Evolutionary conservation across 768 basidiomycete genomes (phyloP), one percentile per base, ranked within the genome.

Genomic region (Glaciozyma martinii): DNA sequence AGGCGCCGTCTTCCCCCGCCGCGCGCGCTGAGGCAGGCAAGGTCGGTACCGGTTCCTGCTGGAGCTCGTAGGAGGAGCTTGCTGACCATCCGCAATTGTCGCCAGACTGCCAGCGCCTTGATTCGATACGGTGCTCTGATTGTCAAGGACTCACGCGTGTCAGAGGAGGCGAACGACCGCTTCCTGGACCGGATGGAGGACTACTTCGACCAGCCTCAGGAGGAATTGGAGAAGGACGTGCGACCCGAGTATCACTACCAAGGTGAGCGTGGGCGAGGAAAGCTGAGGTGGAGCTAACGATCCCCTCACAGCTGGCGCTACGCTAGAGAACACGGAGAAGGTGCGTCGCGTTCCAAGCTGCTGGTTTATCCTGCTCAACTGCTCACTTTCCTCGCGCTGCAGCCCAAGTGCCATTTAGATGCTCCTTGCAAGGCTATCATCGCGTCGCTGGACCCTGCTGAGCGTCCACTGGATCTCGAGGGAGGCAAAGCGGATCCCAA

Each of bases 311-410:
- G 85, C 90, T 49, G 92, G 93, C 3, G 90, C 91, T 7, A 95
- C 92, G 7, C 83, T 94, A n/a, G 90, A 93, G 78, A 91, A 93
- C 76, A 97, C 91, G 3, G 93, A 95, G 78, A 90, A 89, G 72
- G 68, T 70, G 25, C n/a, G 53, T 10, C n/a, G 1, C 4, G 5
- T 10, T 87, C 87, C 44, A 88, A 84, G 3, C 19, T 44, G 40
- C 37, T 32, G 27, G 9, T 30, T 27, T 19, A 7, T 33, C 15
- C 10, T 1, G 18, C 16, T 3, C 29, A 9, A 42, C 10, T n/a
- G 18, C 52, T 23, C 29, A 44, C 5, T 10, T 27, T 8, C 4
- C n/a, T 15, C 21, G 9, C 12, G 32, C 27, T 3, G 0, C 60
- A 70, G 68, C 79, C 79, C 8, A 77, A 77, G 60, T 80, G 79